phyloP scores from a whole-genome alignment of 495 filamentous ascomycete genomes.

The Lepidopterella palustris region DNA sequence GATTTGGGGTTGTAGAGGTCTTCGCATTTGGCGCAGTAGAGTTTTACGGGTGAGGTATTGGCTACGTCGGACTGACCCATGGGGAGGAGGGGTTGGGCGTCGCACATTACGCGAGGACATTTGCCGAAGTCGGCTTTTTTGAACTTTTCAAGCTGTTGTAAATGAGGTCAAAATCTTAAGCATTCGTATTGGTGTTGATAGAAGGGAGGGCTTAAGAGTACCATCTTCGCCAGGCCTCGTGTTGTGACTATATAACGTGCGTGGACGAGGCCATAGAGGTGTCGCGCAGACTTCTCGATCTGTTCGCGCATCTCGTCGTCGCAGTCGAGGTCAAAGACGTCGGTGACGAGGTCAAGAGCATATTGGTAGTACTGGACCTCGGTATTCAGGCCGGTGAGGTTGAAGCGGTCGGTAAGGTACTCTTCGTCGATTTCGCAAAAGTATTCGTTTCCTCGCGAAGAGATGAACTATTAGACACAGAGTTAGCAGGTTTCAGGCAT shows the following conservation, averaged over 20 bases:
- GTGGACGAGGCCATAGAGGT: conserved; percentile 94
- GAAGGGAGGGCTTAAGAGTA: too few species aligned
- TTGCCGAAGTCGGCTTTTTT: conserved; percentile 98
- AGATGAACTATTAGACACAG: conserved; percentile 67
- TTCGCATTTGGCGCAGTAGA: conserved; percentile 95
- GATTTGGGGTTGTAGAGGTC: conserved; percentile 99
- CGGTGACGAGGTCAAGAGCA: conserved; percentile 97
- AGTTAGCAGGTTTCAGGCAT: background rate
- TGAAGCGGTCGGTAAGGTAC: conserved; percentile 97
- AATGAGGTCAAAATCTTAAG: background rate
- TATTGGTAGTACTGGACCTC: conserved; percentile 99
- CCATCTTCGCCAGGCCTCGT: conserved; percentile 91
- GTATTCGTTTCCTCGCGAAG: conserved; percentile 95
- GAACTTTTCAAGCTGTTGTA: conserved; percentile 83
- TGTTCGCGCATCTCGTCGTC: conserved; percentile 97
- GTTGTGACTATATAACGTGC: conserved; percentile 97
- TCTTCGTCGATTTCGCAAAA: conserved; percentile 99
- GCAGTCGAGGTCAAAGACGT: conserved; percentile 98
- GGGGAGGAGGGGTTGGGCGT: conserved; percentile 83
- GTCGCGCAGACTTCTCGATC: conserved; percentile 94
- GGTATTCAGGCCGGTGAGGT: conserved; percentile 91
- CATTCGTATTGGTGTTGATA: background rate
- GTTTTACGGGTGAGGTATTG: conserved; percentile 79
- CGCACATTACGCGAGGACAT: conserved; percentile 91
- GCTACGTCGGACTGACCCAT: conserved; percentile 87